A percentile compares a stretch with the other conserved stretches of the same genome.
These are phyloP conservation scores for Salicornia ramosissima DNA, from an alignment of 148 eudicot genomes.

Conservation along the genomic window DNA sequence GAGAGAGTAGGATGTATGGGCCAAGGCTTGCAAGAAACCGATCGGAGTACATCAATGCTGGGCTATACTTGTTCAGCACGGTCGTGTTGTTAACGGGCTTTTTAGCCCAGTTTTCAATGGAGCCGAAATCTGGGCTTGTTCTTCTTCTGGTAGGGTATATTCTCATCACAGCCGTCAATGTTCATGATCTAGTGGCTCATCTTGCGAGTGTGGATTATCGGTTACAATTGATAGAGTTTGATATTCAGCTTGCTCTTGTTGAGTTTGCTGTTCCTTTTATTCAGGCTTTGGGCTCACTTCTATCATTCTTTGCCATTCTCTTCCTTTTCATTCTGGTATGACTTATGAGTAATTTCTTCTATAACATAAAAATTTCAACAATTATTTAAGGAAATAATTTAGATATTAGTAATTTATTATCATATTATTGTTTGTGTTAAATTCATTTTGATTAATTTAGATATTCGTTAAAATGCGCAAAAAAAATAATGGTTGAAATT, in stretches of 20 bases:
- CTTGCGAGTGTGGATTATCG: conserved; percentile 60
- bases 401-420: too few species aligned
- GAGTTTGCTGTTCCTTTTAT: conserved; percentile 64
- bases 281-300: conserved; percentile 25
- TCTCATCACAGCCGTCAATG: conserved; percentile 39
- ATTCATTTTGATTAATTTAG: too few species aligned
- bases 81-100: conserved; percentile 49
- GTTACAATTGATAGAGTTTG: conserved; percentile 45
- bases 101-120: conserved; percentile 44
- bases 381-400: too few species aligned
- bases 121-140: conserved; percentile 57
- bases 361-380: too few species aligned
- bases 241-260: conserved; percentile 63
- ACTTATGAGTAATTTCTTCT: background rate
- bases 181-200: conserved; percentile 74
- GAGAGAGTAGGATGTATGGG: conserved; percentile 68
- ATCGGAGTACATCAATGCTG: conserved; percentile 76
- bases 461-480: too few species aligned
- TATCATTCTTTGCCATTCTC: conserved; percentile 30
- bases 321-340: conserved; percentile 34
- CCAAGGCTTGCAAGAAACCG: conserved; percentile 43
- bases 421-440: too few species aligned
- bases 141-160: conserved; percentile 42
- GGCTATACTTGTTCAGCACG: conserved; percentile 57
- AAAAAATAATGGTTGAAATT: too few species aligned